Evolutionary conservation across 2,329 filamentous ascomycete genomes (phyloP), one percentile per base, ranked within the genome.

Genomic region (Helotiales sp.): DNA sequence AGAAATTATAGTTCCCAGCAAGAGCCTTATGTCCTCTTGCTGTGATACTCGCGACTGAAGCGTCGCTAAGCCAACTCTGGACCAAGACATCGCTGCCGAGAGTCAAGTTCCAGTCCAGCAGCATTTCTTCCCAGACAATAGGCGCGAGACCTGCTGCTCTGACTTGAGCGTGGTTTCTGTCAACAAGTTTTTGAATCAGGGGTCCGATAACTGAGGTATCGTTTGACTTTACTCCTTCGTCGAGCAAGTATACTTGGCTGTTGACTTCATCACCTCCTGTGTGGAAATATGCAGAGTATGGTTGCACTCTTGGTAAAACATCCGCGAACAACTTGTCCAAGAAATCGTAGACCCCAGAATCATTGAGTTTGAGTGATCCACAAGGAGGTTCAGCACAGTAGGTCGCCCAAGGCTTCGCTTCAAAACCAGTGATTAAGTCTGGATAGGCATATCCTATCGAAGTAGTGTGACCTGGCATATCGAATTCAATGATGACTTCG

Each of bases 211-310:
- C 80, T 1, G 76, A 73, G 0, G 79, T 76, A 54, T 85, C 77
- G 70, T 88, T 91, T 30, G 86, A 89, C 5, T 79, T 73, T 34
- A 96, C 85, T 1, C 84, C 88, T 4, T 87, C 83, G 70, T 96
- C 91, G 10, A 93, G 81, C 38, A 77, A 77, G 69, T 91, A 93
- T 52, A 87, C 83, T 67, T 93, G 87, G 60, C 79, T 79, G 73
- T 95, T 93, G 60, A 96, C 85, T 76, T 96, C 92, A 68, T 96
- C 92, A 54, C 92, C 92, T 44, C 92, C 92, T 1, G 89, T 89
- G 75, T 96, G 91, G 77, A 93, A 96, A 75, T 93, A 84, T 6
- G 84, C 76, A 2, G 87, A 80, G 72, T 90, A 91, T 0, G 87
- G 85, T 8, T 78, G 75, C 10, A 92, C 72, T 27, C 90, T 81